Conservation (phyloP, 2,329 filamentous ascomycete species). For the Rhynchosporium secalis region DNA sequence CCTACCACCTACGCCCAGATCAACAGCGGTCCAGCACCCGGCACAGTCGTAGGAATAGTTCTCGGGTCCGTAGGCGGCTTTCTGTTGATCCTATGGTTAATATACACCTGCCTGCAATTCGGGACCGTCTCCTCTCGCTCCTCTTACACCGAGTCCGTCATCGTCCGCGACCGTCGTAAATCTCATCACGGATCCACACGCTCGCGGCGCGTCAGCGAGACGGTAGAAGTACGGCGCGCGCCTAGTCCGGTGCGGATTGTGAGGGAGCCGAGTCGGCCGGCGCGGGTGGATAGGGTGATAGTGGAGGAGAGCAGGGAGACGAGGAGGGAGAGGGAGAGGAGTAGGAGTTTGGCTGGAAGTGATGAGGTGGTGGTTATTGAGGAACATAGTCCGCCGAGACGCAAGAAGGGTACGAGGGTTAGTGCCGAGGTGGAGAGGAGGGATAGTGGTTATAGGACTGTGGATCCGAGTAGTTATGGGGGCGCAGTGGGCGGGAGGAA, state of each 20-base stretch:
- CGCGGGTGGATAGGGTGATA: constrained; percentile 35
- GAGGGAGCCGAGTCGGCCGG: constrained; percentile 26
- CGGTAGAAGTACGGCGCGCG: constrained; percentile 35
- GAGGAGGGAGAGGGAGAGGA: constrained; percentile 25
- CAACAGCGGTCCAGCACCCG: constrained; percentile 53
- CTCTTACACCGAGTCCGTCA: constrained; percentile 28
- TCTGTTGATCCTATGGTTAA: constrained; percentile 52
- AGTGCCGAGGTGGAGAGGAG: constrained; percentile 26
- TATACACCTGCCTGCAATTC: constrained; percentile 42
- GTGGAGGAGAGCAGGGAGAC: constrained; percentile 36
- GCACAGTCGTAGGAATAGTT: constrained; percentile 60
- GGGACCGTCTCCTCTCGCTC: constrained; percentile 15
- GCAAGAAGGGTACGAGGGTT: constrained; percentile 35
- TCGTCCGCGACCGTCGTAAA: constrained; percentile 27
- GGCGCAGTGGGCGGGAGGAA: constrained; percentile 35
- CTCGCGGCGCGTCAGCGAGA: constrained; percentile 31
- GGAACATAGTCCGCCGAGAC: constrained; percentile 39
- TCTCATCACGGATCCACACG: constrained; percentile 26
- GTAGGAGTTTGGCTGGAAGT: constrained; percentile 26
- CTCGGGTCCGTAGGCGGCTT: constrained; percentile 55
- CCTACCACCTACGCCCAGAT: constrained; percentile 60
- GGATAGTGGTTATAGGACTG: constrained; percentile 38
- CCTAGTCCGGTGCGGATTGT: constrained; percentile 31
- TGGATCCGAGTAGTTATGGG: constrained; percentile 38
- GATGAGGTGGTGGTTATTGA: constrained; percentile 42